Base-by-base conservation (phyloP, 179 eudicot species). In the Vitellaria paradoxa region DNA sequence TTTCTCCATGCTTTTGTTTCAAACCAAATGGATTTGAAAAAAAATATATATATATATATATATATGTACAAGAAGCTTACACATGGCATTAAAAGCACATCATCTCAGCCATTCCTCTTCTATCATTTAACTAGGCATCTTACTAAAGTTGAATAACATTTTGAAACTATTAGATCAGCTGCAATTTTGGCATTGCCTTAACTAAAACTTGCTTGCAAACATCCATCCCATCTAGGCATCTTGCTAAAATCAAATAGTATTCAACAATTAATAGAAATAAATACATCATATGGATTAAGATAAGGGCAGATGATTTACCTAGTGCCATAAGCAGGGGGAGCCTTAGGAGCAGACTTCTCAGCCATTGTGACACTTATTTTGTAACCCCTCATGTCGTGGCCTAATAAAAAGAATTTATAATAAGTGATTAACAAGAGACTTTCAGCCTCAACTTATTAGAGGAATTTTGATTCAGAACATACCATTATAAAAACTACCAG, bases 401-500 rank as follows among this genome's bases (percentile, higher is more conserved):
- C 93, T 89, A 79, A 42, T 30, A 30, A 20, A 78, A 64, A 21
- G 56, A 45, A 47, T 59, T 15, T 24, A 81, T 53, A 5, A 72
- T 7, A 65, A 64, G 3, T 5, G 24, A 14, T 53, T 53, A 53
- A 53, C 46, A 40, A 45, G 20, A 64, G 10, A 71, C 1, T n/a
- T 2, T 7, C 71, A 6, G 17, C 20, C 37, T 30, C 37, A 23
- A 40, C 12, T 24, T 21, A 62, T 20, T 57, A 30, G 18, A 17
- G 11, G 20, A 37, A n/a, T 46, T 47, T 12, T 7, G 57, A 6
- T 67, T 46, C 37, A 17, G 17, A 65, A n/a, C 53, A 79, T 88
- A 95, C 99, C 79, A 24, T 93, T 90, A 76, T 85, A 95, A 76
- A 95, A 95, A 24, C 95, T 86, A 49, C 99, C 97, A 64, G 98